Conservation (phyloP, 768 basidiomycete genomes). For the Lactifluus subvellereus region DNA sequence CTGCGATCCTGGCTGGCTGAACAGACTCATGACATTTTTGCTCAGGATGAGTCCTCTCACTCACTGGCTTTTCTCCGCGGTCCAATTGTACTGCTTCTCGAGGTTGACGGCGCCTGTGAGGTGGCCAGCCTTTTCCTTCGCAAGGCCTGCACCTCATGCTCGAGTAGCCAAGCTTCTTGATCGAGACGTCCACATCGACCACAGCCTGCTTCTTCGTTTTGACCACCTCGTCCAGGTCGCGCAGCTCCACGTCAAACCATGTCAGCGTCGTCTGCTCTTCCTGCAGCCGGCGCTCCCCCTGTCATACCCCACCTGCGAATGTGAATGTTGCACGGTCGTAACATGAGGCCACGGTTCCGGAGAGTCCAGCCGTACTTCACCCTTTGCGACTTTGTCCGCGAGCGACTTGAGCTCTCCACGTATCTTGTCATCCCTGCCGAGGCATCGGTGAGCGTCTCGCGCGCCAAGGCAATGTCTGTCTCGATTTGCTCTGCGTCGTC, state of each 20-base stretch:
- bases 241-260: slow-evolving; percentile 84
- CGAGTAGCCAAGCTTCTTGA: slow-evolving; percentile 46
- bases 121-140: slow-evolving; percentile 59
- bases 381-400: no score
- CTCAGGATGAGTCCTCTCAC: no score
- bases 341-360: no score
- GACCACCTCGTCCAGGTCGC: slow-evolving; percentile 73
- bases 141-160: slow-evolving; percentile 61
- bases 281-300: slow-evolving; percentile 53
- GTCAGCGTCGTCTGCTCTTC: slow-evolving; percentile 85
- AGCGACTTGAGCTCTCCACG: no score
- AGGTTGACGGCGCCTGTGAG: slow-evolving; percentile 49
- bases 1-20: no score
- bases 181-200: slow-evolving; percentile 54
- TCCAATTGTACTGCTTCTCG: slow-evolving; percentile 88
- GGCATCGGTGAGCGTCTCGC: slow-evolving; percentile 1
- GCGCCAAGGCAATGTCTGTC: slow-evolving; percentile 46
- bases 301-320: slow-evolving; percentile 48
- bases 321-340: no score
- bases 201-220: slow-evolving; percentile 74
- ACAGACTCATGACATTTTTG: no score
- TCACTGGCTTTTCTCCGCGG: slow-evolving; percentile 61
- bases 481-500: slow-evolving; percentile 64
- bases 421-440: not conserved
- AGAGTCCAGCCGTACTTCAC: no score